Evolutionary conservation across 202 grass and related monocot genomes (phyloP).

Genomic region (Setaria viridis): DNA sequence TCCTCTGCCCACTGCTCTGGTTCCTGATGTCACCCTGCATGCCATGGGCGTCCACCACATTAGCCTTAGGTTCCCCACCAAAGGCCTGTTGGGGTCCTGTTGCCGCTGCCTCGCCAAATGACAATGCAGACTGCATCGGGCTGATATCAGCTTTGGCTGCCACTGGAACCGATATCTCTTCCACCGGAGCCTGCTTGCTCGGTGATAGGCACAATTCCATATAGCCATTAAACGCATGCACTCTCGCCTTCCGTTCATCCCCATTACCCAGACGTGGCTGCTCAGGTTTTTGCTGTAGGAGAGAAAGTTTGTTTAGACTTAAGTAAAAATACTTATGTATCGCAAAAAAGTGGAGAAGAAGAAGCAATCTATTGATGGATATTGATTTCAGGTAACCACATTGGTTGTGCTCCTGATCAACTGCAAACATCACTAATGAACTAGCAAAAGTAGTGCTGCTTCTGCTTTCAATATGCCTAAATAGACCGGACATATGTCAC

Average conservation of each 20-base stretch:
- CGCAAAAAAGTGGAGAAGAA: not conserved
- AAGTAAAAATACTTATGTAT: not conserved
- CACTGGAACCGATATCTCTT: not conserved
- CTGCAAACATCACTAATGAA: not conserved
- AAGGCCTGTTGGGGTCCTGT: not conserved
- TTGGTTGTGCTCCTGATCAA: not conserved
- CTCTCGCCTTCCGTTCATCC: not conserved
- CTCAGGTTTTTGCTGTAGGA: not conserved
- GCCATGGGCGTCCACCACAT: not conserved
- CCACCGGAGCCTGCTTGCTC: not conserved
- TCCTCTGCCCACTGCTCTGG: not conserved
- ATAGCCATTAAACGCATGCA: not conserved
- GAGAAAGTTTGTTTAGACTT: not conserved
- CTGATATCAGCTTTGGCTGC: not conserved
- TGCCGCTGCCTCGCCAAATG: not conserved
- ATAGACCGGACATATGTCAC: not conserved
- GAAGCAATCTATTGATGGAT: not conserved
- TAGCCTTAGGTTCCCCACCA: not conserved
- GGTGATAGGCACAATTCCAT: not conserved
- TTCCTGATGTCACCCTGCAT: not conserved
- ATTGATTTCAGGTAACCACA: not conserved
- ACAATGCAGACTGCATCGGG: not conserved
- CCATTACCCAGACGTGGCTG: not conserved
- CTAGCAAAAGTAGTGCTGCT: not conserved
- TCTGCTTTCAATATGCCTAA: conserved; percentile 9